phyloP scores from a whole-genome alignment of 164 flowering plant genomes.

The Umbellularia californica region DNA sequence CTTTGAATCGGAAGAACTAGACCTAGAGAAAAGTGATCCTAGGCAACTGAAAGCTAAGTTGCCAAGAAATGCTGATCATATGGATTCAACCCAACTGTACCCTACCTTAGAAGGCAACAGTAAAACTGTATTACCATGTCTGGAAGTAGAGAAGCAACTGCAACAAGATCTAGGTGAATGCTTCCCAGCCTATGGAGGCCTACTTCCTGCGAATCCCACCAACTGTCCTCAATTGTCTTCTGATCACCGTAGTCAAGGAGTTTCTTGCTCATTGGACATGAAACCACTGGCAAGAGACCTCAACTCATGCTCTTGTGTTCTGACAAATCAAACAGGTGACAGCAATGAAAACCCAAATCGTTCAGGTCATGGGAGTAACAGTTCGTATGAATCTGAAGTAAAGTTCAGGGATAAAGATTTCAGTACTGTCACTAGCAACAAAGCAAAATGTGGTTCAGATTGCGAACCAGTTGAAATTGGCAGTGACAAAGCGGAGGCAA shows the following conservation, averaged over 20 bases:
- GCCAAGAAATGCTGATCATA: background rate
- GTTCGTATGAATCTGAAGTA: constrained; percentile 1
- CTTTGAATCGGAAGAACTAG: constrained; percentile 1
- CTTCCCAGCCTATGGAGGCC: background rate
- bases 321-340: constrained; percentile 6
- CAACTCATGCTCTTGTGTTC: background rate
- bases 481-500: background rate
- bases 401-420: constrained; percentile 1
- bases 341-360: constrained; percentile 8
- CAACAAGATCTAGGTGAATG: background rate
- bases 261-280: background rate
- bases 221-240: background rate
- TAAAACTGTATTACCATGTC: background rate
- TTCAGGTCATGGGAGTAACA: constrained; percentile 11
- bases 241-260: too few species aligned
- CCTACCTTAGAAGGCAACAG: constrained; percentile 1
- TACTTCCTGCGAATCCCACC: constrained; percentile 3
- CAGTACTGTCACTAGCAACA: background rate
- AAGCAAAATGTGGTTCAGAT: constrained; percentile 6
- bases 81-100: background rate
- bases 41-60: constrained; percentile 5
- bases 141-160: constrained; percentile 2
- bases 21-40: background rate
- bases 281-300: constrained; percentile 4
- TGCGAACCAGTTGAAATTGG: constrained; percentile 2